Conservation (phyloP, 2,329 filamentous ascomycete species). For the Cladophialophora psammophila region DNA sequence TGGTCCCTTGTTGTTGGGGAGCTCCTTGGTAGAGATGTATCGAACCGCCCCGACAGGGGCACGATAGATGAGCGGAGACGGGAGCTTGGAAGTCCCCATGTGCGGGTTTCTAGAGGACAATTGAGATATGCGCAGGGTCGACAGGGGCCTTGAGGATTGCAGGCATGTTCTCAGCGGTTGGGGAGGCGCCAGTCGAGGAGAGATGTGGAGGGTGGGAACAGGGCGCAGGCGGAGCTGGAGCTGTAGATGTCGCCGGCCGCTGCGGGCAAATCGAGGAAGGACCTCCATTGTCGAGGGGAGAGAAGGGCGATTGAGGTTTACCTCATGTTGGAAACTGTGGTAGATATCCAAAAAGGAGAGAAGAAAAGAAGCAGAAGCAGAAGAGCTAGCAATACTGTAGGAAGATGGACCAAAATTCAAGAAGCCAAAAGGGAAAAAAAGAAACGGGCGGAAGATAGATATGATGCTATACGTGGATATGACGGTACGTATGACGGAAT, state of each 20-base stretch:
- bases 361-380: neutral
- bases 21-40: constrained; percentile 46
- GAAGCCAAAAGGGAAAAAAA: neutral
- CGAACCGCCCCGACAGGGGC: constrained; percentile 23
- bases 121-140: constrained; percentile 10
- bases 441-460: constrained; percentile 3
- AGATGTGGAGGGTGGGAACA: constrained; percentile 17
- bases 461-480: constrained; percentile 12
- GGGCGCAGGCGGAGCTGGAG: constrained; percentile 14
- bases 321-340: constrained; percentile 29
- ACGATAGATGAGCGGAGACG: constrained; percentile 18
- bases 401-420: neutral
- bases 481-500: constrained; percentile 7
- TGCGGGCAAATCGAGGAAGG: constrained; percentile 31
- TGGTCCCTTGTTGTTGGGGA: constrained; percentile 45
- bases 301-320: constrained; percentile 14
- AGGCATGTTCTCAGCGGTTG: constrained; percentile 12
- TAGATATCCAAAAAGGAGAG: neutral
- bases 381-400: neutral
- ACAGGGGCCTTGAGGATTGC: constrained; percentile 16
- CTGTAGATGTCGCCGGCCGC: constrained; percentile 26
- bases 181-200: constrained; percentile 10
- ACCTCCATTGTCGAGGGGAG: constrained; percentile 30
- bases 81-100: constrained; percentile 9
- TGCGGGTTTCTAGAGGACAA: constrained; percentile 3